Percentiles rank a stretch among this genome's conserved stretches.
Evolutionary conservation across 108 stramenopile species (phyloP).

Genomic region (Fragilaria radians): DNA sequence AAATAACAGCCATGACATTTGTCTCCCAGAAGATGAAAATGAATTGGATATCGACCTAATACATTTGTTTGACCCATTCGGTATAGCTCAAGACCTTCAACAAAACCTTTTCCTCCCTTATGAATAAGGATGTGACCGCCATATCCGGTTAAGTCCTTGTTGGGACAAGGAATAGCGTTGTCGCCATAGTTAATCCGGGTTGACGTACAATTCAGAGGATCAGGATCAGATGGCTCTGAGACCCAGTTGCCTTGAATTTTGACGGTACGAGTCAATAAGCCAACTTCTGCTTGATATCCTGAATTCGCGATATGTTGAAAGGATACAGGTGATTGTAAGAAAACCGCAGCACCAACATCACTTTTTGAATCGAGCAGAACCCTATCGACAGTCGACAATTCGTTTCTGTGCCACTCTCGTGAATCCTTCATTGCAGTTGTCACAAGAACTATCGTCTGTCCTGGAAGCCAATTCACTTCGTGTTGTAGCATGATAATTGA

Average conservation of each 20-base stretch:
- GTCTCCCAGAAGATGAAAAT: slow-evolving; percentile 31
- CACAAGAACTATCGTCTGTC: slow-evolving; percentile 25
- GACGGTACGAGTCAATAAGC: slow-evolving; percentile 34
- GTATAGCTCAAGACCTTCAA: slow-evolving; percentile 31
- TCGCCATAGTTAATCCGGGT: not conserved
- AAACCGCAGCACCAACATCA: slow-evolving; percentile 14
- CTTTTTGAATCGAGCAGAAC: slow-evolving; percentile 3
- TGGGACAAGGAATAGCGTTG: slow-evolving; percentile 14
- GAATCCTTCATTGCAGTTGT: slow-evolving; percentile 23
- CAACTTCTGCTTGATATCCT: slow-evolving; percentile 45
- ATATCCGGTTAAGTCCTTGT: slow-evolving; percentile 25
- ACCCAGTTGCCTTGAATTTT: slow-evolving; percentile 30
- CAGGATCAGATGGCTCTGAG: slow-evolving; percentile 32
- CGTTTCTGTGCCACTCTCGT: slow-evolving; percentile 17
- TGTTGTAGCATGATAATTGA: slow-evolving; percentile 19
- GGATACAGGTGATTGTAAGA: slow-evolving; percentile 12
- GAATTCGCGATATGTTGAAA: slow-evolving; percentile 28
- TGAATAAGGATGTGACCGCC: slow-evolving; percentile 37
- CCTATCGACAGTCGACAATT: slow-evolving; percentile 16
- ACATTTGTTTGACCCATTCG: slow-evolving; percentile 51
- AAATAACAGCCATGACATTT: slow-evolving; percentile 21
- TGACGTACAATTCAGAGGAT: slow-evolving; percentile 18
- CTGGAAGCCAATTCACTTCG: slow-evolving; percentile 29
- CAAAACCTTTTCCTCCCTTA: slow-evolving; percentile 11
- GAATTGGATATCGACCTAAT: slow-evolving; percentile 35